phyloP scores from a whole-genome alignment of 192 early-diverging fungal genomes.

The Gonapodya prolifera region DNA sequence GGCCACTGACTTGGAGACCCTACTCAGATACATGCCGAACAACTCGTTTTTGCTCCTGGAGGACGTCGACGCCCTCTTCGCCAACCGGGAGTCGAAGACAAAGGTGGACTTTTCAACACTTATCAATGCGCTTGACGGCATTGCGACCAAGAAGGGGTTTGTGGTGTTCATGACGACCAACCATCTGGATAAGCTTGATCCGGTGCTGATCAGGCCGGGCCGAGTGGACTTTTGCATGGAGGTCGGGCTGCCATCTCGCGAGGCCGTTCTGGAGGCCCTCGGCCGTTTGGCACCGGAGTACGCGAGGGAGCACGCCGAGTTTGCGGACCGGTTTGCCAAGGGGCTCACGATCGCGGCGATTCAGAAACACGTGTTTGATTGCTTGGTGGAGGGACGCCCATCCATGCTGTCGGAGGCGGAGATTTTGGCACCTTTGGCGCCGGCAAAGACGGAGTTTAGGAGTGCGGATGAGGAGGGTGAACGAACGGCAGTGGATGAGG shows the following conservation, averaged over 20 bases:
- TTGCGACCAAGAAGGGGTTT: constrained; percentile 70
- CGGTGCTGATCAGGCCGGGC: constrained; percentile 66
- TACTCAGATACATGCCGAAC: constrained; percentile 64
- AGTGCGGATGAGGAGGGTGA: not conserved
- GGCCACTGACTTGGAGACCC: constrained; percentile 47
- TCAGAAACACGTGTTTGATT: constrained; percentile 91
- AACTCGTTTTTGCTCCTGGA: constrained; percentile 66
- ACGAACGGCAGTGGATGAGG: not conserved
- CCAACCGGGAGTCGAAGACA: constrained; percentile 54
- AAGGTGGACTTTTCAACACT: constrained; percentile 66
- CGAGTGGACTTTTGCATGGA: constrained; percentile 47
- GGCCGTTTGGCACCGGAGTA: constrained; percentile 53
- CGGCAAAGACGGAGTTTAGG: not conserved
- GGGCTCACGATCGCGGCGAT: constrained; percentile 65
- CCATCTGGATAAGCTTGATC: constrained; percentile 63
- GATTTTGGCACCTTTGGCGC: not conserved
- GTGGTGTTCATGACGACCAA: constrained; percentile 91
- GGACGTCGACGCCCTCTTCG: constrained; percentile 76
- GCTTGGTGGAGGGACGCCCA: constrained; percentile 55
- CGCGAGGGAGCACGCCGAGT: constrained; percentile 34
- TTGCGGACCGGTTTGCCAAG: constrained; percentile 62
- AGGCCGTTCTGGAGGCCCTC: constrained; percentile 28
- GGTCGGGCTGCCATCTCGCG: constrained; percentile 22
- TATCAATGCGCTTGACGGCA: constrained; percentile 79
- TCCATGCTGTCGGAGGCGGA: not conserved